These are phyloP conservation scores for Trichoderma guizhouense DNA, from an alignment of 2,329 filamentous ascomycete genomes.

Conservation along the genomic window DNA sequence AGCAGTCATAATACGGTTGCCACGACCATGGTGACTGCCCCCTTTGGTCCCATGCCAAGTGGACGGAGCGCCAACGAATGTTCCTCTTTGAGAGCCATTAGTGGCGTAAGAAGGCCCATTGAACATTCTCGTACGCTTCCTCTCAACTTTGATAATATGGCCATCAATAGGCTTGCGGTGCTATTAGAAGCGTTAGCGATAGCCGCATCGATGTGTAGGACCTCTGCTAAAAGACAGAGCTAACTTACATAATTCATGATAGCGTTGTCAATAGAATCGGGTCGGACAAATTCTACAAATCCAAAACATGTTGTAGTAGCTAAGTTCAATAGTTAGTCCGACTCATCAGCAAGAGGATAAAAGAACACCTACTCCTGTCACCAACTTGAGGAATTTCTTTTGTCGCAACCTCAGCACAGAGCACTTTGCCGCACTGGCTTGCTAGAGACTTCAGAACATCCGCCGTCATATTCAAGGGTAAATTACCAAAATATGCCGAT, in stretches of 20 bases:
- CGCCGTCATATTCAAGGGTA: slow-evolving; percentile 39
- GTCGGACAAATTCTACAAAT: slow-evolving; percentile 40
- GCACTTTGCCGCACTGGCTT: slow-evolving; percentile 37
- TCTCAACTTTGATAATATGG: slow-evolving; percentile 36
- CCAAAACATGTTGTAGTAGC: slow-evolving; percentile 29
- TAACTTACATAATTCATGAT: slow-evolving; percentile 37
- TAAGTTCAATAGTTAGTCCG: background rate
- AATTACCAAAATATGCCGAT: slow-evolving; percentile 47
- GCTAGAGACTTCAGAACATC: slow-evolving; percentile 37
- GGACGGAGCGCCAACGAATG: background rate
- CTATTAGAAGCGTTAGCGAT: slow-evolving; percentile 24
- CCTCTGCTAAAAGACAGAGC: background rate
- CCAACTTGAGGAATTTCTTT: slow-evolving; percentile 23
- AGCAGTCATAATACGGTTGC: background rate
- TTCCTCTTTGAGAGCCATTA: background rate
- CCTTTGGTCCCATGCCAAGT: background rate
- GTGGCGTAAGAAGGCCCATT: background rate
- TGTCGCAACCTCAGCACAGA: slow-evolving; percentile 28
- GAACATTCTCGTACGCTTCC: slow-evolving; percentile 31
- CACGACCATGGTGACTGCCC: background rate
- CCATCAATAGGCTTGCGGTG: slow-evolving; percentile 32
- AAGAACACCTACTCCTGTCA: slow-evolving; percentile 18
- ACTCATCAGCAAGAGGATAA: background rate
- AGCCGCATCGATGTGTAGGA: background rate
- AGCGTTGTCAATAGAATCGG: slow-evolving; percentile 37